These are phyloP conservation scores for Trichoderma oligosporum DNA, from an alignment of 2,329 filamentous ascomycete species.

Conservation along the genomic window DNA sequence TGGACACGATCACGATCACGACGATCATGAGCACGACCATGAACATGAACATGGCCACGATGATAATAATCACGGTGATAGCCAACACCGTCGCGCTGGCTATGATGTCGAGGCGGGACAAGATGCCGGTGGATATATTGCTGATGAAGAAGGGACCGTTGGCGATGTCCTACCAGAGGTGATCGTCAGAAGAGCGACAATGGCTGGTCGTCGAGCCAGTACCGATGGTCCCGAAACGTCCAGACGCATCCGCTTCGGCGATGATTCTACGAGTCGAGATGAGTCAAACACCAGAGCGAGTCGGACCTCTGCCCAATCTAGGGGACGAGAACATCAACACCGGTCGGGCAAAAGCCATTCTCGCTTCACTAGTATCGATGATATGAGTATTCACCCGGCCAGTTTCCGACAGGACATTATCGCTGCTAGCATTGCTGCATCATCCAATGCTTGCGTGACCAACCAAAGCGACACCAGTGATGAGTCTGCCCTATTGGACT, in stretches of 20 bases:
- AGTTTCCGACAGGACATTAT: conserved; percentile 93
- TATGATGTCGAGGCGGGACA: conserved; percentile 49
- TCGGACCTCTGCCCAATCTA: conserved; percentile 32
- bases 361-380: conserved; percentile 61
- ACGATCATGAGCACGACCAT: conserved; percentile 41
- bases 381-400: conserved; percentile 82
- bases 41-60: conserved; percentile 34
- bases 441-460: conserved; percentile 48
- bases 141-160: conserved; percentile 56
- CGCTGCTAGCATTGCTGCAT: conserved; percentile 56
- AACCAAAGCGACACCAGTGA: conserved; percentile 54
- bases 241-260: conserved; percentile 42
- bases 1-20: conserved; percentile 53
- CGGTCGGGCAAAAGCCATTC: conserved; percentile 48
- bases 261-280: conserved; percentile 27
- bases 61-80: conserved; percentile 31
- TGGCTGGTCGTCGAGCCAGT: conserved; percentile 26
- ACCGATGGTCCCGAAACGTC: conserved; percentile 33
- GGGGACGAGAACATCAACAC: conserved; percentile 43
- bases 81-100: conserved; percentile 35
- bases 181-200: conserved; percentile 49
- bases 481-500: conserved; percentile 41
- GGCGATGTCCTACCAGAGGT: conserved; percentile 62
- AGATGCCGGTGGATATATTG: conserved; percentile 39
- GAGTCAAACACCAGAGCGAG: conserved; percentile 29